Percentiles rank a stretch among this genome's conserved stretches.
phyloP scores from a whole-genome alignment of 805 yeast genomes.

The Tetrapisispora arboricola region DNA sequence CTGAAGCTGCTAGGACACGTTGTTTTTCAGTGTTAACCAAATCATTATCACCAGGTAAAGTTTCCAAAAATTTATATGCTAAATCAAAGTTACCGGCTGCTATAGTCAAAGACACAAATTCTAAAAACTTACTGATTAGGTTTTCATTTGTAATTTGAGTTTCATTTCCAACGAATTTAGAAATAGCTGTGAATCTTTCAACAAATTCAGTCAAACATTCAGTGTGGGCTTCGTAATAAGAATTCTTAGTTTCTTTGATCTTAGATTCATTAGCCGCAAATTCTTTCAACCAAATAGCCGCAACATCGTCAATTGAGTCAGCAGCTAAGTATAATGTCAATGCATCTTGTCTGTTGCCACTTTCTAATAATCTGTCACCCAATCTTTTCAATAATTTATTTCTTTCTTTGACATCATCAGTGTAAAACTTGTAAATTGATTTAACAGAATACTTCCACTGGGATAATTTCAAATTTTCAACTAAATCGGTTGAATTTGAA shows the following conservation, averaged over 20 bases:
- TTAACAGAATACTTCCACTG: constrained; percentile 82
- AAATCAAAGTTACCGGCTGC: constrained; percentile 75
- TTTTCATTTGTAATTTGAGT: constrained; percentile 23
- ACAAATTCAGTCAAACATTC: constrained; percentile 72
- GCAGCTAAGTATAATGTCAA: constrained; percentile 72
- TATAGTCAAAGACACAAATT: constrained; percentile 71
- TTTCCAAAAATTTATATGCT: constrained; percentile 58
- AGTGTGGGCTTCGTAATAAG: constrained; percentile 77
- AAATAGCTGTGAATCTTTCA: constrained; percentile 67
- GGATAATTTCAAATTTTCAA: constrained; percentile 60
- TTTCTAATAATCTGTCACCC: constrained; percentile 64
- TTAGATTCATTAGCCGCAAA: constrained; percentile 39
- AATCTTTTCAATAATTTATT: constrained; percentile 48
- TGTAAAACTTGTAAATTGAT: constrained; percentile 47
- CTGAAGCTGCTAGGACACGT: constrained; percentile 62
- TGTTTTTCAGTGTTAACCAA: constrained; percentile 67
- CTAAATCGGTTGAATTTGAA: constrained; percentile 53
- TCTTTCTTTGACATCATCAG: constrained; percentile 38
- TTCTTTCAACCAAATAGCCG: constrained; percentile 78
- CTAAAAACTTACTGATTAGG: constrained; percentile 49
- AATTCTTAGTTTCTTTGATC: constrained; percentile 30
- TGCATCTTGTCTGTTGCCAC: constrained; percentile 60
- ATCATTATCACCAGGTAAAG: constrained; percentile 65
- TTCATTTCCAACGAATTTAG: constrained; percentile 18
- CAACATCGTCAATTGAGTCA: constrained; percentile 65